Percentiles rank a stretch among this genome's conserved stretches.
These are phyloP conservation scores for Hypericum androsaemum DNA, from an alignment of 345 rosid genomes.

Conservation along the genomic window DNA sequence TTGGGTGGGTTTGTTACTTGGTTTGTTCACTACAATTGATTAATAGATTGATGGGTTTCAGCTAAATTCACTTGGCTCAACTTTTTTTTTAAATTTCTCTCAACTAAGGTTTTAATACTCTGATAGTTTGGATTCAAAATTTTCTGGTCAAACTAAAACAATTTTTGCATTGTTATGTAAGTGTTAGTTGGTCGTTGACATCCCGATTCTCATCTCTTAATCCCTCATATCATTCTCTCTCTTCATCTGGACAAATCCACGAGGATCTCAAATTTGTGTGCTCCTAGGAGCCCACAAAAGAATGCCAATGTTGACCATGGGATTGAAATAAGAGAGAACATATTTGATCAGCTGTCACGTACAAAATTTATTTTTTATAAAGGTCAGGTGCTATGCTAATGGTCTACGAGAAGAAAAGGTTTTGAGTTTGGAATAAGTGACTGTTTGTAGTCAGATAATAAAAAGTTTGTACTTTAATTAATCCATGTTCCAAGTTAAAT, in stretches of 20 bases:
- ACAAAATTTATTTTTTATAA: conserved; percentile 3
- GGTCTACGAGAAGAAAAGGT: conserved; percentile 6
- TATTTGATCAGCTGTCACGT: conserved; percentile 2
- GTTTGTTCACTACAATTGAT: conserved; percentile 5
- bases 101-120: too few species aligned
- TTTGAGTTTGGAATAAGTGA: neutral
- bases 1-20: too few species aligned
- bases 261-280: neutral
- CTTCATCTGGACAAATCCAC: conserved; percentile 19
- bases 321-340: conserved; percentile 4
- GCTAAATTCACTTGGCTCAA: conserved; percentile 13
- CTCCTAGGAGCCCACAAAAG: conserved; percentile 13
- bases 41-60: conserved; percentile 20
- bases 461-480: too few species aligned
- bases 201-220: conserved; percentile 14
- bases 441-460: too few species aligned
- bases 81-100: conserved; percentile 10
- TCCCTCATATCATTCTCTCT: conserved; percentile 16
- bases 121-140: too few species aligned
- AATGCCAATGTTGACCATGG: conserved; percentile 43
- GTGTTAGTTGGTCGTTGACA: conserved; percentile 25
- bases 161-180: too few species aligned
- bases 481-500: too few species aligned
- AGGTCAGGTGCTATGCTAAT: conserved; percentile 6
- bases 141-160: too few species aligned